Percentiles rank a stretch among this genome's conserved stretches.
Evolutionary conservation across 768 basidiomycete genomes (phyloP).

Genomic region (Kwoniella sp.): DNA sequence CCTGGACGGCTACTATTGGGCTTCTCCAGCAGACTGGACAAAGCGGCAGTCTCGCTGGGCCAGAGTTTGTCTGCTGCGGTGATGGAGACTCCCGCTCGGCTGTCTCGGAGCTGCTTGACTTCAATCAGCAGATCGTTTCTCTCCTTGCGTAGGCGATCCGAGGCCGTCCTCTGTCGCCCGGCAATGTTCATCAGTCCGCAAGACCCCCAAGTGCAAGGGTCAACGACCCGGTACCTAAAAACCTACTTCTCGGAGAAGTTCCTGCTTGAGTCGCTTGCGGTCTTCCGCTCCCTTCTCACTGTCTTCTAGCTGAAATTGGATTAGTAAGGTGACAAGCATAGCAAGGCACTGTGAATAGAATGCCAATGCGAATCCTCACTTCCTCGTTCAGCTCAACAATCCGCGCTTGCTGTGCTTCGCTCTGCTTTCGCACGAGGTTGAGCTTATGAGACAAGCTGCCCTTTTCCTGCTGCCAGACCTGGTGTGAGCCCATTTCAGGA

Average conservation of each 20-base stretch:
- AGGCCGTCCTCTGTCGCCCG: neutral
- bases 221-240: too few species aligned
- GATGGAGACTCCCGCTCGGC: too few species aligned
- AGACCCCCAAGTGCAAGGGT: too few species aligned
- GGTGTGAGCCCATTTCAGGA: neutral
- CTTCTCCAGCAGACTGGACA: too few species aligned
- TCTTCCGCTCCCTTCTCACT: neutral
- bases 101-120: too few species aligned
- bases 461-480: neutral
- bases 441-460: constrained; percentile 4
- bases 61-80: too few species aligned
- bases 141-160: constrained; percentile 4
- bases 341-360: too few species aligned
- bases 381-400: neutral
- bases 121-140: neutral
- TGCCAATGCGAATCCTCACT: too few species aligned
- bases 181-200: too few species aligned
- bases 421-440: constrained; percentile 2
- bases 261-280: constrained; percentile 3
- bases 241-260: neutral
- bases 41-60: too few species aligned
- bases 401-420: neutral
- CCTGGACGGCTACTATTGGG: too few species aligned
- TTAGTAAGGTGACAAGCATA: too few species aligned
- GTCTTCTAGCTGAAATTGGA: neutral